phyloP scores from a whole-genome alignment of 345 rosid species.

The Syzygium aromaticum region DNA sequence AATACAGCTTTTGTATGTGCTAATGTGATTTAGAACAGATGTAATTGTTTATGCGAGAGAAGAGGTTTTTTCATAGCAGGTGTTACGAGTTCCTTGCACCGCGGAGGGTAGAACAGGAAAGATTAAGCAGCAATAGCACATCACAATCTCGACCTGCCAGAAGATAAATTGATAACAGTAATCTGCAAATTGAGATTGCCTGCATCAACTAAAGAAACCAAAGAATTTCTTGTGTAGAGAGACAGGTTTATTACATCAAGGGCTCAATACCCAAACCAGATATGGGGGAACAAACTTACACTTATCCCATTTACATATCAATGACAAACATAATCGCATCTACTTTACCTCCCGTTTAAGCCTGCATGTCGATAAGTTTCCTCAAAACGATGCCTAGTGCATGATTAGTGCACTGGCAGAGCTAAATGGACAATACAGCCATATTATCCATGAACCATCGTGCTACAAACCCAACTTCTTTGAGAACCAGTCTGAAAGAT shows the following conservation, averaged over 20 bases:
- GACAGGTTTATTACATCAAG: neutral
- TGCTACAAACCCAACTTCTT: constrained; percentile 63
- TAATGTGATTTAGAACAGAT: neutral
- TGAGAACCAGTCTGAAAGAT: constrained; percentile 68
- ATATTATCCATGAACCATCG: neutral
- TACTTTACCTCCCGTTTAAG: neutral
- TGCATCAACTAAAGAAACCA: neutral
- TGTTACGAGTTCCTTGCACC: neutral
- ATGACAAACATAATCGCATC: constrained; percentile 1
- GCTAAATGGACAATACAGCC: neutral
- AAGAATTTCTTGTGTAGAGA: neutral
- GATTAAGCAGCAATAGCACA: neutral
- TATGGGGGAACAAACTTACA: neutral
- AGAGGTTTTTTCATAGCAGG: neutral
- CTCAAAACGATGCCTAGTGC: neutral
- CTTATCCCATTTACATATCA: neutral
- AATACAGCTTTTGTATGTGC: neutral
- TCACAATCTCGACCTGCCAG: neutral
- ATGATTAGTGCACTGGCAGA: neutral
- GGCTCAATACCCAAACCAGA: neutral
- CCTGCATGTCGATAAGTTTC: neutral
- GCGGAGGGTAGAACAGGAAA: neutral
- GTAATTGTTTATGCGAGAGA: neutral
- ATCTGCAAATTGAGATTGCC: neutral
- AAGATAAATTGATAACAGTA: neutral